phyloP scores from a whole-genome alignment of 1,139 yeast species.

The Arxiozyma bovina region DNA sequence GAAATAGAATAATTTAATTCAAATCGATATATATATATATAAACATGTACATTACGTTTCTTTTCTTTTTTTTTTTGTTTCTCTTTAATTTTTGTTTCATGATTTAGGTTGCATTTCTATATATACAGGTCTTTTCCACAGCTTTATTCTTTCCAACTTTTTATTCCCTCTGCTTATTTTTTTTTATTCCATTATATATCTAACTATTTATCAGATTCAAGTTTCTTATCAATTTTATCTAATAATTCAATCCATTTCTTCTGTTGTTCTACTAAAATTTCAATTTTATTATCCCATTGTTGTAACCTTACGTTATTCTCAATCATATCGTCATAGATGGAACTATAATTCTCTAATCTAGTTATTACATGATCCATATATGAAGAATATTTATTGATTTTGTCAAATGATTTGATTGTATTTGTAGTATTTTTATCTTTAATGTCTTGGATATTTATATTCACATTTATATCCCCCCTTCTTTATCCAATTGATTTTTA shows the following conservation, averaged over 20 bases:
- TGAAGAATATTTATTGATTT: background rate
- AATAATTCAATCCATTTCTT: background rate
- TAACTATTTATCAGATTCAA: background rate
- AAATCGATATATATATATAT: background rate
- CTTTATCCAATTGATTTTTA: background rate
- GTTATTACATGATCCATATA: background rate
- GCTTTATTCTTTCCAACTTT: too few species aligned
- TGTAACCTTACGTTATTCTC: background rate
- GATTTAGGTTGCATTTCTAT: too few species aligned
- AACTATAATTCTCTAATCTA: background rate
- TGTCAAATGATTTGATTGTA: background rate
- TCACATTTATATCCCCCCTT: too few species aligned
- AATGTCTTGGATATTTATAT: background rate
- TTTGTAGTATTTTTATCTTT: background rate
- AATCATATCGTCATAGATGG: background rate
- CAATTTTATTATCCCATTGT: background rate
- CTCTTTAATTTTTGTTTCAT: background rate
- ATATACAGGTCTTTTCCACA: too few species aligned
- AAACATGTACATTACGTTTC: background rate
- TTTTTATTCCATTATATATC: too few species aligned
- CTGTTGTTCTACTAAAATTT: background rate
- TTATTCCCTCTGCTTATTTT: too few species aligned
- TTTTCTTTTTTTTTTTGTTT: background rate
- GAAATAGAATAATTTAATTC: conserved; percentile 16
- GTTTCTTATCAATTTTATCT: background rate